phyloP scores from a whole-genome alignment of 352 stramenopile genomes.

The Globisporangium irregulare region DNA sequence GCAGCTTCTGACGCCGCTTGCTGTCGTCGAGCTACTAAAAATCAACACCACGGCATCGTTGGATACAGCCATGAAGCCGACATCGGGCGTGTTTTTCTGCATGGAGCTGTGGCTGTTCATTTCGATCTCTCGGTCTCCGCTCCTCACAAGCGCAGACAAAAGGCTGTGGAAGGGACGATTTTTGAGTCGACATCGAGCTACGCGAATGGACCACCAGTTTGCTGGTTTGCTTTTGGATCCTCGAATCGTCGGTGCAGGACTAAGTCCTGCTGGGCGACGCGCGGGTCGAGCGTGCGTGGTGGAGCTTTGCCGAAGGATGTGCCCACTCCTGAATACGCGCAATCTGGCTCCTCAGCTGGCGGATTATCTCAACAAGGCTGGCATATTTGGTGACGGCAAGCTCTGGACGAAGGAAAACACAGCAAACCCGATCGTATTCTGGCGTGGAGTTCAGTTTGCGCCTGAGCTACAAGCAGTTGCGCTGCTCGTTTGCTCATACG shows the following conservation, averaged over 20 bases:
- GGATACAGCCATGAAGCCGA: not conserved
- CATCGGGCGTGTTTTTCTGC: slow-evolving; percentile 13
- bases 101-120: slow-evolving; percentile 18
- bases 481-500: slow-evolving; percentile 16
- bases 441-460: slow-evolving; percentile 10
- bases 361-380: slow-evolving; percentile 5
- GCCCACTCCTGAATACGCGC: not conserved
- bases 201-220: slow-evolving; percentile 14
- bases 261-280: slow-evolving; percentile 4
- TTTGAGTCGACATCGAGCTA: not conserved
- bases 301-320: not conserved
- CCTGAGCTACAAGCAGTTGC: slow-evolving; percentile 15
- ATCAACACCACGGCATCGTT: not conserved
- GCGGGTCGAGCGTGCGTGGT: slow-evolving; percentile 10
- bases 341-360: slow-evolving; percentile 10
- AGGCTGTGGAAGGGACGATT: slow-evolving; percentile 6
- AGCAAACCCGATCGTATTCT: slow-evolving; percentile 12
- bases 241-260: slow-evolving; percentile 12
- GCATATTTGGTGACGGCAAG: not conserved
- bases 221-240: slow-evolving; percentile 19
- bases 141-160: slow-evolving; percentile 3
- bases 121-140: not conserved
- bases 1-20: slow-evolving; percentile 8
- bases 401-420: slow-evolving; percentile 2
- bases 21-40: slow-evolving; percentile 8